These are phyloP conservation scores for Lachnellula suecica DNA, from an alignment of 2,329 filamentous ascomycete species.

Conservation along the genomic window DNA sequence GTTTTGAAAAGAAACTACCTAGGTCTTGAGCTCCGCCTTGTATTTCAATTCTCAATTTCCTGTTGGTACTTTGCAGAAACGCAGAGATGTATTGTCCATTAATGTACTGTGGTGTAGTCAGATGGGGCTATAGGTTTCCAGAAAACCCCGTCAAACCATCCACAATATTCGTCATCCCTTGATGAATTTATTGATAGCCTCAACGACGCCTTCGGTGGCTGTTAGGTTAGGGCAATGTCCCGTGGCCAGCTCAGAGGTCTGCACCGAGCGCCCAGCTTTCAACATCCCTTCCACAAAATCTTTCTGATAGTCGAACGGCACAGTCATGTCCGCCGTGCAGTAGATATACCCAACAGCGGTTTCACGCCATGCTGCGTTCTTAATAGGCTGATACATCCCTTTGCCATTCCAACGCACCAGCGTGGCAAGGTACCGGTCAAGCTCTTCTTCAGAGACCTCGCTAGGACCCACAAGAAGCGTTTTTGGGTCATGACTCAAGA, in stretches of 20 bases:
- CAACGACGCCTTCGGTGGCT: conserved; percentile 8
- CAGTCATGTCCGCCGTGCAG: conserved; percentile 8
- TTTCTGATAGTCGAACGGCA: conserved; percentile 12
- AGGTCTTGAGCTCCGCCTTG: no score
- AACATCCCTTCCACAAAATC: conserved; percentile 8
- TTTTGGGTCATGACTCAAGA: conserved; percentile 5
- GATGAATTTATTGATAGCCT: conserved; percentile 1
- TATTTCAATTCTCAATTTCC: no score
- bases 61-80: no score
- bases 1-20: no score
- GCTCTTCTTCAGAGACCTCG: neutral
- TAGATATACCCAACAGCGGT: conserved; percentile 10
- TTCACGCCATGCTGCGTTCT: conserved; percentile 12
- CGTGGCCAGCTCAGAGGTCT: conserved; percentile 6
- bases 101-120: no score
- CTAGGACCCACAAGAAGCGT: conserved; percentile 3
- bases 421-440: neutral
- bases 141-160: no score
- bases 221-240: conserved; percentile 15
- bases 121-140: no score
- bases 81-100: no score
- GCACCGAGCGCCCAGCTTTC: conserved; percentile 2
- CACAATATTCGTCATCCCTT: no score
- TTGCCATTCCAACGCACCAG: conserved; percentile 13
- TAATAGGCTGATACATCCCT: conserved; percentile 5